A percentile compares a stretch with the other conserved stretches of the same genome.
Conservation (phyloP, 2,329 filamentous ascomycete species). For the Fusarium pseudograminearum region DNA sequence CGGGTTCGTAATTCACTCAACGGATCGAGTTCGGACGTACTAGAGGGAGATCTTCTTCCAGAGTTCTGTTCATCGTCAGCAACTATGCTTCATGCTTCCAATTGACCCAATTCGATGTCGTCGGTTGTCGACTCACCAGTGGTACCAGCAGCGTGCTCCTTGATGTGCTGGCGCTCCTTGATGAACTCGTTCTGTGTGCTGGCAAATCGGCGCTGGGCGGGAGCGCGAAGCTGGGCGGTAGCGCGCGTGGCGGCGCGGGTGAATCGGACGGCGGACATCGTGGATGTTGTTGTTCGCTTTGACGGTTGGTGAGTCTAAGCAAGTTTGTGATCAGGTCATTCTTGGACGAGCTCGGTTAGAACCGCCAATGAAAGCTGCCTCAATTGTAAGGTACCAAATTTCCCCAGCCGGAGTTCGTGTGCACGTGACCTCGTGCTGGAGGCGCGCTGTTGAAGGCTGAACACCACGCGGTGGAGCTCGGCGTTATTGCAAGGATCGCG, state of each 20-base stretch:
- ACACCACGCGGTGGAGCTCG: constrained; percentile 35
- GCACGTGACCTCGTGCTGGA: constrained; percentile 51
- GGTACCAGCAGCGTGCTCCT: constrained; percentile 87
- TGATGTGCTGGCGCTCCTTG: constrained; percentile 89
- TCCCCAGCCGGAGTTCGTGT: not conserved
- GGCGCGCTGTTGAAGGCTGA: constrained; percentile 32
- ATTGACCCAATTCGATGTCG: constrained; percentile 35
- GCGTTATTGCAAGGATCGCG: constrained; percentile 34
- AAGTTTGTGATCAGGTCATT: constrained; percentile 53
- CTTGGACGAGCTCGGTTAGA: constrained; percentile 52
- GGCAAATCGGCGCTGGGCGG: constrained; percentile 78
- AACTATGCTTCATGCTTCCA: constrained; percentile 25
- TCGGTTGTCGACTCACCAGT: constrained; percentile 73
- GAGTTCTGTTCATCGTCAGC: constrained; percentile 72
- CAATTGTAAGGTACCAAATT: constrained; percentile 48
- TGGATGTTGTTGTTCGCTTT: constrained; percentile 50
- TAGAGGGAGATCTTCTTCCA: constrained; percentile 97
- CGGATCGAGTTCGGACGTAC: constrained; percentile 68
- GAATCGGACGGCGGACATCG: constrained; percentile 75
- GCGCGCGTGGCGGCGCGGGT: constrained; percentile 73
- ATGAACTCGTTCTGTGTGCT: constrained; percentile 91
- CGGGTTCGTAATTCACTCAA: constrained; percentile 47
- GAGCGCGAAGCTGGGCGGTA: constrained; percentile 68
- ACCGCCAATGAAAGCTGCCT: constrained; percentile 50
- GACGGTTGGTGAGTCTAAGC: constrained; percentile 40